Evolutionary conservation across 1,284 basidiomycete species (phyloP), one percentile per base, ranked within the genome.

Genomic region (Somion occarium): DNA sequence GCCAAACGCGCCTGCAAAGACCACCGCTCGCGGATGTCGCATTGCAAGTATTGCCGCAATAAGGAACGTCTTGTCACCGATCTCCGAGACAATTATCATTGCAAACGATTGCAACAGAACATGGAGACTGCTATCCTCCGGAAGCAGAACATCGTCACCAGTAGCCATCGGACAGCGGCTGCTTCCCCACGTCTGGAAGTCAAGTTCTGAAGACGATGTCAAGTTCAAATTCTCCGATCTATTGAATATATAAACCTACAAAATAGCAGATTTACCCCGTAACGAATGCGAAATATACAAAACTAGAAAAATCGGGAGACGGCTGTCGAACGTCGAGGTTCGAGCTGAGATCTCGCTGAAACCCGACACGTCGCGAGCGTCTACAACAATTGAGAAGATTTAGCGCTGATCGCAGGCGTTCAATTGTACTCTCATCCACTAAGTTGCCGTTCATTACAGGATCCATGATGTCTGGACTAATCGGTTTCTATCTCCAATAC

Each of bases 31-130:
- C 0, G 92, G 83, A 65, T 98, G 93, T 2, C 94, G 87, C 84
- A 97, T 96, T 7, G 96, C 92, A 59, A 99, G 87, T 61, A 99
- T 95, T 52, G 96, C 97, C 20, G 96, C 82, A 44, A 98, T 98
- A 54, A 99, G 84, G 67, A 99, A 99, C 0, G 96, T 99, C 71
- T 98, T 98, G 83, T 99, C 97, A 44, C 96, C 95, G 38, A 94
- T 88, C 73, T 95, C 92, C 1, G 90, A 93, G 64, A 90, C 76
- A 42, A 94, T 85, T 59, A 95, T 96, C 85, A 94, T 93, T 53
- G 79, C 66, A 71, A 93, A 92, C 2, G 91, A 81, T 61, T 91
- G 85, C 5, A 78, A 54, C 57, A 93, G 78, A 12, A 83, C 88
- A 55, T 83, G 67, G 44, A 72, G 46, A 46, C 60, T 67, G 54